Evolutionary conservation across 2,329 filamentous ascomycete genomes (phyloP).

Genomic region (Botrytis porri): DNA sequence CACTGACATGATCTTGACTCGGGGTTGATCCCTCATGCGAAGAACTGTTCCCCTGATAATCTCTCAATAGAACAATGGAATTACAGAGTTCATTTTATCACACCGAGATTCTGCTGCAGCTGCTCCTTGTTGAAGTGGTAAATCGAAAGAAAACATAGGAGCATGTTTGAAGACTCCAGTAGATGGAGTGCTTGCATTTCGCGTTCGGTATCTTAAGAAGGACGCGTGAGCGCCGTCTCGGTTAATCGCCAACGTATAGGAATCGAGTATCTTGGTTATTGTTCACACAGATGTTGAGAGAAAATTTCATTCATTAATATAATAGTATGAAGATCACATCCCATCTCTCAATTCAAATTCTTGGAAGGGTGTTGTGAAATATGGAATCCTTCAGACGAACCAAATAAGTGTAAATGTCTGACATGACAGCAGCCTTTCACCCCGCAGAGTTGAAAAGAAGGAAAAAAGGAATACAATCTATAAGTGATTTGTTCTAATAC

Average conservation of each 20-base stretch:
- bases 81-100: background rate
- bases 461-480: accelerated
- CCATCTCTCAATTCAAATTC: background rate
- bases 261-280: background rate
- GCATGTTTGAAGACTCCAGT: background rate
- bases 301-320: background rate
- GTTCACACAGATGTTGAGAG: background rate
- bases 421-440: background rate
- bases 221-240: background rate
- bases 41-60: background rate
- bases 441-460: background rate
- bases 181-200: background rate
- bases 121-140: background rate
- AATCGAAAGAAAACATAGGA: accelerated
- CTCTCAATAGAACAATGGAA: background rate
- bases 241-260: background rate
- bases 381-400: background rate
- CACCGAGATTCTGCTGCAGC: accelerated
- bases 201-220: background rate
- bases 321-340: background rate
- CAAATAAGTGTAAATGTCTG: background rate
- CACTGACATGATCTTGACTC: background rate
- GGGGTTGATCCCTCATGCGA: background rate
- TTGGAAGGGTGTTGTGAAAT: background rate
- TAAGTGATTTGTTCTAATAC: background rate